These are phyloP conservation scores for Yamadazyma sp. DNA, from an alignment of 1,139 yeast species.

Conservation along the genomic window DNA sequence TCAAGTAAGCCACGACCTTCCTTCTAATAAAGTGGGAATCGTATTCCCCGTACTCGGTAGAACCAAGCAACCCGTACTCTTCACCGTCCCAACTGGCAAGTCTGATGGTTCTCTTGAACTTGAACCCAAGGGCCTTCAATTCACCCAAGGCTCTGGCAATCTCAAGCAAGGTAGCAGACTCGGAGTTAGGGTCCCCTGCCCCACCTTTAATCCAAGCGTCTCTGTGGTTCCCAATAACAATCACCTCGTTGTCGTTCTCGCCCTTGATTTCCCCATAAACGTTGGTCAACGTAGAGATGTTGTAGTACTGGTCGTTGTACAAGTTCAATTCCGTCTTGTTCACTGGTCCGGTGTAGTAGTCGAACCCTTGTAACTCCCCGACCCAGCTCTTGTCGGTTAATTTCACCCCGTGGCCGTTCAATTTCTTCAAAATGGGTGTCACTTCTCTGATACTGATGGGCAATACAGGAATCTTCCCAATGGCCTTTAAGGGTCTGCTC, in stretches of 20 bases:
- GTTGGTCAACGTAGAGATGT: conserved; percentile 44
- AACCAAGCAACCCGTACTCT: conserved; percentile 48
- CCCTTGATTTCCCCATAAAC: conserved; percentile 50
- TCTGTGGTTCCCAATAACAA: conserved; percentile 48
- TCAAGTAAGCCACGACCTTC: conserved; percentile 45
- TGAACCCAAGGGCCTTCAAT: conserved; percentile 42
- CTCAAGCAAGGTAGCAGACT: conserved; percentile 43
- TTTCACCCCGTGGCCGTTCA: conserved; percentile 43
- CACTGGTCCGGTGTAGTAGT: conserved; percentile 49
- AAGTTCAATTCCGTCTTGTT: conserved; percentile 46
- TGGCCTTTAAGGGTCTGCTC: conserved; percentile 43
- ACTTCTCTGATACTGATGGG: conserved; percentile 50
- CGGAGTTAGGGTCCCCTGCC: conserved; percentile 51
- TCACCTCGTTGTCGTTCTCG: conserved; percentile 38
- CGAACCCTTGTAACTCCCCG: conserved; percentile 44
- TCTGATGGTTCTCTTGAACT: conserved; percentile 41
- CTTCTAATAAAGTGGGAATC: conserved; percentile 34
- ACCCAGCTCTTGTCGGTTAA: conserved; percentile 30
- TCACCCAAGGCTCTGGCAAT: conserved; percentile 48
- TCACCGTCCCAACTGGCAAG: conserved; percentile 49
- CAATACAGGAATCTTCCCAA: conserved; percentile 48
- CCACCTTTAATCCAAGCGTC: conserved; percentile 59
- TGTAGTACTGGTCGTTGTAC: conserved; percentile 41
- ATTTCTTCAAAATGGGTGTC: conserved; percentile 40
- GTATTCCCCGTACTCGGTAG: conserved; percentile 48